These are phyloP conservation scores for Lojkania enalia DNA, from an alignment of 2,329 filamentous ascomycete genomes.

Conservation along the genomic window DNA sequence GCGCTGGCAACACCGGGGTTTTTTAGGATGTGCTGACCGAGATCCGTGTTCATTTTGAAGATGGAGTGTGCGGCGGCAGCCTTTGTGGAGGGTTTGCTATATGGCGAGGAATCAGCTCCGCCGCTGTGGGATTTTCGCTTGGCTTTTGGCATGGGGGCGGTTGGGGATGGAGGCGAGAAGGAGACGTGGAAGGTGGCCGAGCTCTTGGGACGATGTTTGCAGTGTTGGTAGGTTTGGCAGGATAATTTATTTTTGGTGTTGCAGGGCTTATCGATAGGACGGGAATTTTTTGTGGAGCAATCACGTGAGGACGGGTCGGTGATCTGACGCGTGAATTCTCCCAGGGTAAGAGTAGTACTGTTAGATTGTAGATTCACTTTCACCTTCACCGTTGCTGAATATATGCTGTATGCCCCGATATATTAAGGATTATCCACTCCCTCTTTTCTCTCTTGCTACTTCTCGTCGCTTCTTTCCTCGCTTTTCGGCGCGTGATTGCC, in stretches of 20 bases:
- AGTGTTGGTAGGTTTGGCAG: not conserved
- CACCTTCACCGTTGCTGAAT: too few relatives aligned
- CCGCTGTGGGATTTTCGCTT: constrained; percentile 41
- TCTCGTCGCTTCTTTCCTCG: too few relatives aligned
- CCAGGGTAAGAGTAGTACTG: too few relatives aligned
- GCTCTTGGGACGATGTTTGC: too few relatives aligned
- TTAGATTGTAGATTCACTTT: not conserved
- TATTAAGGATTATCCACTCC: not conserved
- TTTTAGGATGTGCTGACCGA: constrained; percentile 90
- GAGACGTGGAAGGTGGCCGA: not conserved
- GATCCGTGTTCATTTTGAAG: constrained; percentile 95
- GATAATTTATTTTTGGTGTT: not conserved
- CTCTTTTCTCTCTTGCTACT: not conserved
- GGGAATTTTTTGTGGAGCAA: constrained; percentile 5
- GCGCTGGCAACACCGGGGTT: constrained; percentile 82
- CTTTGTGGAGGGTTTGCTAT: constrained; percentile 52
- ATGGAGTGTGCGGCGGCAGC: constrained; percentile 70
- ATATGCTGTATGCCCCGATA: not conserved
- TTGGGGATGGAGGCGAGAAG: constrained; percentile 1
- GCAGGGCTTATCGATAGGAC: constrained; percentile 25
- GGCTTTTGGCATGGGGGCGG: constrained; percentile 51
- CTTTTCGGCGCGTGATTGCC: too few relatives aligned
- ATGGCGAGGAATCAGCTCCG: constrained; percentile 47
- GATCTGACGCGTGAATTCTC: not conserved
- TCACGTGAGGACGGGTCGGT: constrained; percentile 8